Conservation (phyloP, 495 filamentous ascomycete genomes). For the Cudoniella acicularis region DNA sequence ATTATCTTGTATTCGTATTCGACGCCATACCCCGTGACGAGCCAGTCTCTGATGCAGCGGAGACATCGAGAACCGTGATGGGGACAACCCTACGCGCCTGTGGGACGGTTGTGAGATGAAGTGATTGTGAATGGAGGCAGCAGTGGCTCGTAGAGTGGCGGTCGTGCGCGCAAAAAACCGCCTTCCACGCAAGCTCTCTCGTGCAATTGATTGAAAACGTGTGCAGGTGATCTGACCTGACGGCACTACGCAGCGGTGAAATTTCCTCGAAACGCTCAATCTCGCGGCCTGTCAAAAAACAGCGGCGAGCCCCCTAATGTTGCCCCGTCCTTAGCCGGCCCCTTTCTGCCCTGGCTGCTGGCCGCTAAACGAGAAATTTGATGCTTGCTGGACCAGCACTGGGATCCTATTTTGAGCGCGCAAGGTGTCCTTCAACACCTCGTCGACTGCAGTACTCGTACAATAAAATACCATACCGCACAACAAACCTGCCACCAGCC, state of each 20-base stretch:
- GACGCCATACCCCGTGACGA: conserved; percentile 1
- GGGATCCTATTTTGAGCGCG: neutral
- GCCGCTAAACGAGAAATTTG: conserved; percentile 16
- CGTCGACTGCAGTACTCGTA: too few relatives aligned
- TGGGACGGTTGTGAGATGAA: conserved; percentile 3
- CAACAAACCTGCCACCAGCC: neutral
- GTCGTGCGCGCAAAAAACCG: neutral
- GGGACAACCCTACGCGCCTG: neutral
- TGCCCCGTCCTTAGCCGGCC: neutral
- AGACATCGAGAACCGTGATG: neutral
- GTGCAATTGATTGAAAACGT: conserved; percentile 22
- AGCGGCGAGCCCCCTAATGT: too few relatives aligned
- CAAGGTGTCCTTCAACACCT: neutral
- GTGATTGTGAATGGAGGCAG: neutral
- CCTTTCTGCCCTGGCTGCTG: neutral
- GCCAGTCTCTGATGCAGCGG: too few relatives aligned
- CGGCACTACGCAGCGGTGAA: conserved; percentile 8
- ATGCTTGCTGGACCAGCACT: too few relatives aligned
- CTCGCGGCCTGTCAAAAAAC: conserved; percentile 9
- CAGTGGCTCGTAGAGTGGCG: neutral
- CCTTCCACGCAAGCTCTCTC: conserved; percentile 5
- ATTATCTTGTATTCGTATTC: neutral
- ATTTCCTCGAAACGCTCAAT: neutral
- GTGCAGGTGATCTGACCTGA: conserved; percentile 2
- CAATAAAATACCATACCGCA: neutral